Evolutionary conservation across 1,284 basidiomycete species (phyloP), one percentile per base, ranked within the genome.

Genomic region (Apiotrichum porosum): DNA sequence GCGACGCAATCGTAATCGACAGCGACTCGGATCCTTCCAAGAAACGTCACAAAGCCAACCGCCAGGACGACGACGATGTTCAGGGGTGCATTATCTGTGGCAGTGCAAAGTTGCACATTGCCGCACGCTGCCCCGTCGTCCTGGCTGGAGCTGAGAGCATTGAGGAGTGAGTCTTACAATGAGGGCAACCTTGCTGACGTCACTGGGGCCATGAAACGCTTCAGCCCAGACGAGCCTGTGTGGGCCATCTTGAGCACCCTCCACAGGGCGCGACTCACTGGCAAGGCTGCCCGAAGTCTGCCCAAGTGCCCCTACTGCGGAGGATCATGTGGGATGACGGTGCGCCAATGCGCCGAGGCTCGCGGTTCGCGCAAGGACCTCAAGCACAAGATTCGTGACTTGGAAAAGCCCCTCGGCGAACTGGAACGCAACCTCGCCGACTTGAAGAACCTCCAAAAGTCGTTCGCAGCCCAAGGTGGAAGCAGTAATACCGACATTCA

Each of bases 271-370:
- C 17, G 17, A 9, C 23, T 48, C 19, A 44, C 38, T 8, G 45
- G 44, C 10, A 34, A 32, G 2, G 28, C 33, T 23, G 22, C 45
- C 18, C 30, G 35, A 31, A 37, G 33, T 18, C 26, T 40, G 1
- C 33, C 37, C n/a, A 28, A n/a, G 0, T 69, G 67, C 36, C 42
- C 63, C 3, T 68, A 62, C 52, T 70, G 68, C 47, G 51, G 51
- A 15, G 33, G 13, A 1, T 18, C 28, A 3, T 70, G 68, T 38
- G 61, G 59, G 3, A 22, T 38, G 36, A 48, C 47, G 4, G 42
- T 68, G 10, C 55, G 57, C 15, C 33, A 37, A 6, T 71, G 68
- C 43, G 61, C 58, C 6, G 57, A 62, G 38, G 22, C 23, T 13
- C 51, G 54, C 26, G 63, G 63, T 1, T 51, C 52, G 9, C 42